A percentile compares a stretch with the other conserved stretches of the same genome.
phyloP scores from a whole-genome alignment of 495 filamentous ascomycete genomes.

The Xylaria intraflava region DNA sequence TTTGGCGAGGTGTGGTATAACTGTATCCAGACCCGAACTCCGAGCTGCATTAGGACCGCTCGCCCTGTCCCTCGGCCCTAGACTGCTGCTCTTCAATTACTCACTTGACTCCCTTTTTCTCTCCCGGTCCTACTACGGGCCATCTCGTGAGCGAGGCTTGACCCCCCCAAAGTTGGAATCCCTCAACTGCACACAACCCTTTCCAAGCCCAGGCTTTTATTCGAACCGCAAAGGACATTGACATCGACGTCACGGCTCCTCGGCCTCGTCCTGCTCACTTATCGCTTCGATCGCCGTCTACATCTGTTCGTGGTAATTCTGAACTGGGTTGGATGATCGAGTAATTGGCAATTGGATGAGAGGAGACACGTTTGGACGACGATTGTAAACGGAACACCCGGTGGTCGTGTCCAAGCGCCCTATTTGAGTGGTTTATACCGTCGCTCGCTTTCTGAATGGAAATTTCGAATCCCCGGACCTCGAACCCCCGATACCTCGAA shows the following conservation, averaged over 20 bases:
- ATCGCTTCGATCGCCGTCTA: neutral
- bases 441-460: constrained; percentile 22
- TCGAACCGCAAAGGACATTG: neutral
- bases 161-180: constrained; percentile 2
- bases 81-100: neutral
- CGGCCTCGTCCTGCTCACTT: neutral
- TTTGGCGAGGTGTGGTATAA: constrained; percentile 5
- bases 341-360: neutral
- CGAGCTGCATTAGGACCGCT: neutral
- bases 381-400: neutral
- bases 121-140: neutral
- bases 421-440: neutral
- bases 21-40: neutral
- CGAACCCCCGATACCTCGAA: neutral
- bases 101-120: neutral
- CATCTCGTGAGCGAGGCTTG: neutral
- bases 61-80: constrained; percentile 4
- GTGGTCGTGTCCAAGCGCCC: neutral
- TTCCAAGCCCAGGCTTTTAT: neutral
- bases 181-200: neutral
- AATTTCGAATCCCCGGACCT: constrained; percentile 10
- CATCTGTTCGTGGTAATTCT: neutral
- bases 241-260: neutral
- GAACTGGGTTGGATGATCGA: neutral
- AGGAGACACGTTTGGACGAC: neutral